These are phyloP conservation scores for Chimonanthus praecox DNA, from an alignment of 164 flowering plant species.

Conservation along the genomic window DNA sequence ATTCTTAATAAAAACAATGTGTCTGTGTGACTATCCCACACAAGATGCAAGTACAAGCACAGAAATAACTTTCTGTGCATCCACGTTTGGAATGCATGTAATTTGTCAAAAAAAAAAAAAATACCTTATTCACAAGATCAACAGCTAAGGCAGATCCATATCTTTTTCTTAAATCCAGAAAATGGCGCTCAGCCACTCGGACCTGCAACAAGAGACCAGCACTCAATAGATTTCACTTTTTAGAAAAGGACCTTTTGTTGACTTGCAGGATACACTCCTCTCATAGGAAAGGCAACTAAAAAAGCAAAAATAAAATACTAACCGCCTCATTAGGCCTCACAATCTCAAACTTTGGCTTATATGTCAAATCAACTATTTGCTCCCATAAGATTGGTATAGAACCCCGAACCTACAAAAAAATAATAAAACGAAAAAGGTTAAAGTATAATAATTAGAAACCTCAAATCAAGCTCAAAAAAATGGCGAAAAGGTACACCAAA, in stretches of 20 bases:
- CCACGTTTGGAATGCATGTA: neutral
- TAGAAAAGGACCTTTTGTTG: neutral
- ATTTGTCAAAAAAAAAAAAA: neutral
- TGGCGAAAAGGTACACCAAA: neutral
- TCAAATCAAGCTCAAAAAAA: neutral
- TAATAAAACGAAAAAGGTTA: neutral
- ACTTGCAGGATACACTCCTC: neutral
- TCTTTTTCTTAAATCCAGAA: slow-evolving; percentile 83
- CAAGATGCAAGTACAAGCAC: neutral
- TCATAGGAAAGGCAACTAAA: neutral
- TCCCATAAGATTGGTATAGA: slow-evolving; percentile 95
- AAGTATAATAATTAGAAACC: neutral
- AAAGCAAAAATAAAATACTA: slow-evolving; percentile 26
- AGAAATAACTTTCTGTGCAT: neutral
- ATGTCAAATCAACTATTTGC: slow-evolving; percentile 92
- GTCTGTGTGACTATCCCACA: neutral
- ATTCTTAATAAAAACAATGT: neutral
- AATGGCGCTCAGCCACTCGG: slow-evolving; percentile 79
- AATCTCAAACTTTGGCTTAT: slow-evolving; percentile 90
- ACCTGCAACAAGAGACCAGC: slow-evolving; percentile 43
- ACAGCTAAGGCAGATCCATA: slow-evolving; percentile 80
- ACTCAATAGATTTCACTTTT: slow-evolving; percentile 2
- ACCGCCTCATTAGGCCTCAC: slow-evolving; percentile 86
- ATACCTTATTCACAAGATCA: slow-evolving; percentile 93
- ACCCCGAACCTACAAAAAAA: slow-evolving; percentile 69